These are phyloP conservation scores for Tardiomyces depauwii DNA, from an alignment of 1,139 yeast genomes.

Conservation along the genomic window DNA sequence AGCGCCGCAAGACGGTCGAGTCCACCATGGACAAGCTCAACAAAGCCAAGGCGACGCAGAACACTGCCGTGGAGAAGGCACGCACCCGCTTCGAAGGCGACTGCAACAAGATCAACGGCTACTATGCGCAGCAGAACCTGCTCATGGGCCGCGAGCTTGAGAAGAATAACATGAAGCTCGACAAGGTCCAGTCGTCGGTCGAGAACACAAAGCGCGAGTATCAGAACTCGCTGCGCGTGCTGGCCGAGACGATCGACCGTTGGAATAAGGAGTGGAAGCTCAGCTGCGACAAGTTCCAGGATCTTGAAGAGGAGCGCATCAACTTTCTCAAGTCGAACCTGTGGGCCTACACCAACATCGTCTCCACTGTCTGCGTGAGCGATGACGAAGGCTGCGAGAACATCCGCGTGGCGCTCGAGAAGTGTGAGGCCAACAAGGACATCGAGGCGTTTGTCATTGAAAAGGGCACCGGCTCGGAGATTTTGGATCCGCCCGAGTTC, in stretches of 20 bases:
- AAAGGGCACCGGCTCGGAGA: conserved; percentile 57
- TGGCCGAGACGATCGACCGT: conserved; percentile 54
- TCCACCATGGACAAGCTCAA: conserved; percentile 32
- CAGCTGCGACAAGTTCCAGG: conserved; percentile 59
- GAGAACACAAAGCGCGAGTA: conserved; percentile 44
- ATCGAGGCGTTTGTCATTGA: conserved; percentile 42
- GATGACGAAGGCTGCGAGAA: conserved; percentile 69
- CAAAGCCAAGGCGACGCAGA: conserved; percentile 30
- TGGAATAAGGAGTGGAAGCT: conserved; percentile 77
- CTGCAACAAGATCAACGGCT: conserved; percentile 47
- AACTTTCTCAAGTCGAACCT: conserved; percentile 64
- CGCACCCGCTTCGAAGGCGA: conserved; percentile 48
- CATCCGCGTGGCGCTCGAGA: conserved; percentile 57
- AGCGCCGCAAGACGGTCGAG: conserved; percentile 37
- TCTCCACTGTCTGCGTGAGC: conserved; percentile 67
- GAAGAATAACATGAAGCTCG: conserved; percentile 49
- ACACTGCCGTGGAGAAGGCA: conserved; percentile 29
- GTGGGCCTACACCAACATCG: conserved; percentile 73
- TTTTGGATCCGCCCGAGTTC: conserved; percentile 45
- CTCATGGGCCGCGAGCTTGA: conserved; percentile 74
- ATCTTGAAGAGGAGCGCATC: conserved; percentile 67
- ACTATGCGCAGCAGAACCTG: conserved; percentile 53
- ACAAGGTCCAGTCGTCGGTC: conserved; percentile 41
- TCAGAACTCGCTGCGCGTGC: conserved; percentile 44
- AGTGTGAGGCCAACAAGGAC: conserved; percentile 54